Base-by-base conservation (phyloP, 177 flowering plant species). In the Tripterygium wilfordii region DNA sequence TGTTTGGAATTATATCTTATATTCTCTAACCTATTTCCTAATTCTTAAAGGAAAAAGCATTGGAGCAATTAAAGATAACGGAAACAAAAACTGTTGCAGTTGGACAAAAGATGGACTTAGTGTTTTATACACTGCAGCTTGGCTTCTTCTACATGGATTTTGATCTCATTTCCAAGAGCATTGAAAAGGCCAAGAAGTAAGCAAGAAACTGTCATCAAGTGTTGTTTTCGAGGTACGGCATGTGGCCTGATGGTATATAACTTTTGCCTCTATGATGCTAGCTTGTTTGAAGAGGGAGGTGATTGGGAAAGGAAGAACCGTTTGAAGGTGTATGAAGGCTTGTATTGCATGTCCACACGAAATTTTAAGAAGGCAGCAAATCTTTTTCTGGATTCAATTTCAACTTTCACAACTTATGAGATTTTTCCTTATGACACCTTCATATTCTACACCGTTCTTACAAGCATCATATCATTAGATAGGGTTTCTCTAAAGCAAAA, bases 231-330 rank as follows among this genome's bases (percentile, higher is more conserved):
- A n/a, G n/a, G n/a, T n/a, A n/a, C n/a, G n/a, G n/a, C n/a, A n/a
- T n/a, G n/a, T n/a, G n/a, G n/a, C n/a, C n/a, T n/a, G n/a, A n/a
- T n/a, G n/a, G n/a, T n/a, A n/a, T n/a, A n/a, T n/a, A n/a, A n/a
- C n/a, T n/a, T n/a, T n/a, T n/a, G n/a, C n/a, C n/a, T n/a, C n/a
- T 14, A 17, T 58, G 44, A 45, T 69, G 51, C 39, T 80, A 92
- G 98, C 48, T 78, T 92, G 72, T 92, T 92, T 66, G 97, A 92
- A 63, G 97, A 92, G 68, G 98, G 98, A 36, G 98, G 98, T 68
- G 98, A 92, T 57, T 92, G 98, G 98, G 98, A 92, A 57, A 86
- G 96, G 76, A 92, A 92, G 74, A 92, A 89, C 60, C 79, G 96
- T 1, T 63, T 92, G 72, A 89, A 92, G 70, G 98, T 92, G 47